Conservation (phyloP, 768 basidiomycete species). For the Mycena alexandri region DNA sequence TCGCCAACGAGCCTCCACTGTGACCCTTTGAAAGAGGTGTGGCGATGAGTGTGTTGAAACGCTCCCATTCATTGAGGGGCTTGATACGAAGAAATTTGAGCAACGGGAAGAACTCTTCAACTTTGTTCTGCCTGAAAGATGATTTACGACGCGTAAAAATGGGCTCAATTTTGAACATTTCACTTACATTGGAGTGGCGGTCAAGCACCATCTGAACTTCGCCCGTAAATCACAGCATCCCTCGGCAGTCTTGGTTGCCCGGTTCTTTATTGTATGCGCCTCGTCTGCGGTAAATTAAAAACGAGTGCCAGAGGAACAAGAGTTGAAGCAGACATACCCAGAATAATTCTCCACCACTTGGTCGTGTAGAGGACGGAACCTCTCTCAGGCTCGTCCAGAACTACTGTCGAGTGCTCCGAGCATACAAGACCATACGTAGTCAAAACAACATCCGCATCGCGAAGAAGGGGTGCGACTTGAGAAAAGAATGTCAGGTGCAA, state of each 20-base stretch:
- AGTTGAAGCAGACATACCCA: conserved; percentile 70
- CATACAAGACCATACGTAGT: conserved; percentile 89
- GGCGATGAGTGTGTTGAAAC: conserved; percentile 83
- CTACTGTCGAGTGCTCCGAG: conserved; percentile 78
- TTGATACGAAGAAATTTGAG: conserved; percentile 89
- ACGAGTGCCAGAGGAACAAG: too few relatives aligned
- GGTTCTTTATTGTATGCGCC: conserved; percentile 94
- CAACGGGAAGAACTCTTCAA: conserved; percentile 68
- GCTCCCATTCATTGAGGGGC: conserved; percentile 83
- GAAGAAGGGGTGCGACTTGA: conserved; percentile 69
- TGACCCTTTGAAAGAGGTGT: conserved; percentile 80
- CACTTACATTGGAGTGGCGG: conserved; percentile 81
- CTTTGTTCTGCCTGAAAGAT: conserved; percentile 26
- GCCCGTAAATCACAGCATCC: conserved; percentile 81
- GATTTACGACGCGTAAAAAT: neutral
- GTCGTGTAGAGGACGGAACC: conserved; percentile 76
- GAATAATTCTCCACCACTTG: conserved; percentile 88
- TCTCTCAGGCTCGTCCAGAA: conserved; percentile 35
- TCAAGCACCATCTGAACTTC: conserved; percentile 90
- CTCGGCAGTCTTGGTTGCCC: conserved; percentile 78
- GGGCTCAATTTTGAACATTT: neutral
- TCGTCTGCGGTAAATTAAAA: conserved; percentile 67
- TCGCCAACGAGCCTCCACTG: conserved; percentile 66
- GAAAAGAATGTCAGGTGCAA: conserved; percentile 1
- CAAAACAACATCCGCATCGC: conserved; percentile 76